Evolutionary conservation across 1,139 yeast species (phyloP).

Genomic region (Candida mesenterica): DNA sequence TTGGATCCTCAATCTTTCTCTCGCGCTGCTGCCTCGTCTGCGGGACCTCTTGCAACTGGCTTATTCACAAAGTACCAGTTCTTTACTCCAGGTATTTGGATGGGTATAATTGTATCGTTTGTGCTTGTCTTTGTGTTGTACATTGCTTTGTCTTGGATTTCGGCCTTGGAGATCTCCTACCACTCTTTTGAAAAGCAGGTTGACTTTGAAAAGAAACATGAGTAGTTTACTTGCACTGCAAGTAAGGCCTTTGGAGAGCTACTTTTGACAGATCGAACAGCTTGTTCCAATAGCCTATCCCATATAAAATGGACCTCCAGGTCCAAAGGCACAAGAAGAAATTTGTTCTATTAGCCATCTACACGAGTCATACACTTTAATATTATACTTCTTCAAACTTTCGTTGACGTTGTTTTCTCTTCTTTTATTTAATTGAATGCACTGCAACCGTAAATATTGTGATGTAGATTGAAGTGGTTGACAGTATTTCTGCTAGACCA

Average conservation of each 20-base stretch:
- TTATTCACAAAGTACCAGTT: slow-evolving; percentile 41
- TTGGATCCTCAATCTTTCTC: slow-evolving; percentile 12
- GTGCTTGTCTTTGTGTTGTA: slow-evolving; percentile 51
- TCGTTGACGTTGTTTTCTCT: too few species aligned
- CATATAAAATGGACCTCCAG: too few species aligned
- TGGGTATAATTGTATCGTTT: slow-evolving; percentile 57
- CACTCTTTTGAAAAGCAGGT: slow-evolving; percentile 69
- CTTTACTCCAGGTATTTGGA: slow-evolving; percentile 61
- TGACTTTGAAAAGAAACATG: slow-evolving; percentile 61
- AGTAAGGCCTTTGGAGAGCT: too few species aligned
- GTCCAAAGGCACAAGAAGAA: too few species aligned
- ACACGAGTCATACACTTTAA: background rate
- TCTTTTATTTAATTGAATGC: too few species aligned
- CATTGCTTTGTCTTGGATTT: slow-evolving; percentile 60
- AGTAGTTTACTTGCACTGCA: slow-evolving; percentile 23
- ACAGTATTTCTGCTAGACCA: too few species aligned
- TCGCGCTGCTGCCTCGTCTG: slow-evolving; percentile 3
- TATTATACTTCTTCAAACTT: slow-evolving; percentile 1
- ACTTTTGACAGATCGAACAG: too few species aligned
- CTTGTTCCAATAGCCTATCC: too few species aligned
- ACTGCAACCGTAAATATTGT: too few species aligned
- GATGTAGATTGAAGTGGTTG: too few species aligned
- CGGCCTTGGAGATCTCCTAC: slow-evolving; percentile 64
- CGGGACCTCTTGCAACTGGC: slow-evolving; percentile 15
- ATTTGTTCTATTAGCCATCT: too few species aligned